Conservation (phyloP, 768 basidiomycete genomes). For the Tephrocybe sp. region DNA sequence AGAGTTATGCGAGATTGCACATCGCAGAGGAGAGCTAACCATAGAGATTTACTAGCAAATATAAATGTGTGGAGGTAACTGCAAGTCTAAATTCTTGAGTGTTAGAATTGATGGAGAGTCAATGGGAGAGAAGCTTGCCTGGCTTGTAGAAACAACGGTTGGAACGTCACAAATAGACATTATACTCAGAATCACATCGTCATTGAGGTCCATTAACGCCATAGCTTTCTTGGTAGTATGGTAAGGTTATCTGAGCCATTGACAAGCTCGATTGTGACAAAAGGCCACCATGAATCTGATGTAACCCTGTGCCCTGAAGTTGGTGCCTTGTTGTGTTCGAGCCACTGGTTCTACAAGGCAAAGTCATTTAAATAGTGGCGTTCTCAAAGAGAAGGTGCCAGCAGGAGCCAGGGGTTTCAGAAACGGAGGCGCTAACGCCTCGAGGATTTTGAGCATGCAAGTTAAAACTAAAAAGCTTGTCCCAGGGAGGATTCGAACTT, state of each 20-base stretch:
- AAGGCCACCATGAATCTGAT: too few species aligned
- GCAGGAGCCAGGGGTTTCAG: too few species aligned
- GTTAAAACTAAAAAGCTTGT: not conserved
- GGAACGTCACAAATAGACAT: constrained; percentile 8
- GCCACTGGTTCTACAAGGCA: too few species aligned
- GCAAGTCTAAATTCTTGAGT: constrained; percentile 3
- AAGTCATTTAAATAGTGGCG: too few species aligned
- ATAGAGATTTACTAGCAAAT: constrained; percentile 1
- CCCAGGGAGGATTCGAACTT: constrained; percentile 19
- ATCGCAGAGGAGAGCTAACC: constrained; percentile 6
- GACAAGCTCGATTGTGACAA: too few species aligned
- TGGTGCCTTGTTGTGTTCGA: too few species aligned
- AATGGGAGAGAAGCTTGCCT: not conserved
- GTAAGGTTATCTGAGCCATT: too few species aligned
- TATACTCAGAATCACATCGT: constrained; percentile 4
- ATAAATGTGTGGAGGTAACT: constrained; percentile 3
- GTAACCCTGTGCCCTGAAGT: too few species aligned
- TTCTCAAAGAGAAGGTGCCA: too few species aligned
- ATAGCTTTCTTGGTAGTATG: too few species aligned
- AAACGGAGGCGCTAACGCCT: too few species aligned
- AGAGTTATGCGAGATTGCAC: constrained; percentile 3
- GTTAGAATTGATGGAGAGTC: not conserved
- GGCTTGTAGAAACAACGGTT: constrained; percentile 3
- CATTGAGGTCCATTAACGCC: constrained; percentile 1
- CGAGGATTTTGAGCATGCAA: too few species aligned